These are phyloP conservation scores for Diutina pseudorugosa DNA, from an alignment of 1,139 yeast species.

Conservation along the genomic window DNA sequence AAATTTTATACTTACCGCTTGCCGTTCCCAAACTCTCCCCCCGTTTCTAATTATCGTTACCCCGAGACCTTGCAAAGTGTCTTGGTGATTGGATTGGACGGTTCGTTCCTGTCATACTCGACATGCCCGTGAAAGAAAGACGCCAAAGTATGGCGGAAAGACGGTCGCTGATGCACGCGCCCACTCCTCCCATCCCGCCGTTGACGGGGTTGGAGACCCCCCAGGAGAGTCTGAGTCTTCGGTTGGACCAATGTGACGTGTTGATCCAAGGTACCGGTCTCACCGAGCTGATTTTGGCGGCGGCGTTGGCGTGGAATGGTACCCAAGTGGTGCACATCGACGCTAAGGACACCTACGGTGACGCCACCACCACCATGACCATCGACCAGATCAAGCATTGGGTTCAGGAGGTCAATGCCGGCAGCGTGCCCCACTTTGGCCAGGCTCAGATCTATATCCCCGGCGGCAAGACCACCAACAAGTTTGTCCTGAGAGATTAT, in stretches of 20 bases:
- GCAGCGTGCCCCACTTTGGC: conserved; percentile 35
- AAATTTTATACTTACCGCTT: neutral
- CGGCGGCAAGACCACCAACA: conserved; percentile 27
- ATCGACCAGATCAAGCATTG: conserved; percentile 75
- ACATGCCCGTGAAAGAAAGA: conserved; percentile 4
- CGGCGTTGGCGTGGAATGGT: conserved; percentile 96
- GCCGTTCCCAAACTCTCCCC: neutral
- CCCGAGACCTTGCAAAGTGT: neutral
- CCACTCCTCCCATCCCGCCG: conserved; percentile 1
- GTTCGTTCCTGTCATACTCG: neutral
- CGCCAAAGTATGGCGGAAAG: conserved; percentile 3
- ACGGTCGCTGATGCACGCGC: conserved; percentile 4
- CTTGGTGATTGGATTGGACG: neutral
- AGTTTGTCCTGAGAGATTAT: conserved; percentile 57
- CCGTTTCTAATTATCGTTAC: neutral
- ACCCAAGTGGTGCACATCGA: conserved; percentile 84
- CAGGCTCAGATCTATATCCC: conserved; percentile 71
- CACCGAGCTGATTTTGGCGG: conserved; percentile 79
- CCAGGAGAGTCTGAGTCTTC: neutral
- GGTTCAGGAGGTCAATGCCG: conserved; percentile 52
- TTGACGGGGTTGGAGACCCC: conserved; percentile 2
- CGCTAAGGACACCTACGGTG: conserved; percentile 76
- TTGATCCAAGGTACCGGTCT: conserved; percentile 88
- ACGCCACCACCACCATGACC: conserved; percentile 71
- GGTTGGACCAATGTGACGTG: conserved; percentile 39